Conservation (phyloP, 2,329 filamentous ascomycete species). For the Hymenotorrendiella dingleyae region DNA sequence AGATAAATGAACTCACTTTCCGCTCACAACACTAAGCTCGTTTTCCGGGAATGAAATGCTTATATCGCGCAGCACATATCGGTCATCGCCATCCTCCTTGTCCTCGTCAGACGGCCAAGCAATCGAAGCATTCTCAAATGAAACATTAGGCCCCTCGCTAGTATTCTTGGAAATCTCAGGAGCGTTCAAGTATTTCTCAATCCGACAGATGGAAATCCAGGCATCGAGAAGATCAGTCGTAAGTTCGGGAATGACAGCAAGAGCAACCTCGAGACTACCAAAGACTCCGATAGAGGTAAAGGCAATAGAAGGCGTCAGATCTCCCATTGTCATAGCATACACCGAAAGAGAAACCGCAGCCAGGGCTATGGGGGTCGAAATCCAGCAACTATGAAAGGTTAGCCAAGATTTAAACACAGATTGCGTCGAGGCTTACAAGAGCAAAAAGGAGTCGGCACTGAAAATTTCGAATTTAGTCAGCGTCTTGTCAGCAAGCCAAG, state of each 20-base stretch:
- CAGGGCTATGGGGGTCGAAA: conserved; percentile 67
- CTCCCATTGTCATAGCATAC: conserved; percentile 59
- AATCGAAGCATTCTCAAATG: conserved; percentile 62
- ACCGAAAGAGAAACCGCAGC: conserved; percentile 64
- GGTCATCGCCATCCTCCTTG: conserved; percentile 47
- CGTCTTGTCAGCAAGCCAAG: too few relatives aligned
- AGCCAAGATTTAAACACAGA: neutral
- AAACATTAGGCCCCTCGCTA: conserved; percentile 51
- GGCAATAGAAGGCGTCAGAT: conserved; percentile 64
- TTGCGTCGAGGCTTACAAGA: conserved; percentile 35
- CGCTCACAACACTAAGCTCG: conserved; percentile 68
- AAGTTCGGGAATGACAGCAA: conserved; percentile 67
- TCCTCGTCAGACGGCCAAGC: conserved; percentile 70
- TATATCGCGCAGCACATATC: conserved; percentile 61
- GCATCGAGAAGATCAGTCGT: conserved; percentile 67
- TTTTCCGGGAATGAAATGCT: conserved; percentile 61
- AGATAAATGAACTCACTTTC: too few relatives aligned
- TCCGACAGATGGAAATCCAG: conserved; percentile 64
- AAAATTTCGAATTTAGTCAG: conserved; percentile 5
- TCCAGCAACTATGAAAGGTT: conserved; percentile 49
- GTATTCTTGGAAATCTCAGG: conserved; percentile 55
- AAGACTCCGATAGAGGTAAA: conserved; percentile 76
- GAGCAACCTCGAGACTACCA: conserved; percentile 63
- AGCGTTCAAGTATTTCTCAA: conserved; percentile 63
- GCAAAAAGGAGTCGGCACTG: conserved; percentile 51